phyloP scores from a whole-genome alignment of 495 filamentous ascomycete species.

The Sporormia fimetaria region DNA sequence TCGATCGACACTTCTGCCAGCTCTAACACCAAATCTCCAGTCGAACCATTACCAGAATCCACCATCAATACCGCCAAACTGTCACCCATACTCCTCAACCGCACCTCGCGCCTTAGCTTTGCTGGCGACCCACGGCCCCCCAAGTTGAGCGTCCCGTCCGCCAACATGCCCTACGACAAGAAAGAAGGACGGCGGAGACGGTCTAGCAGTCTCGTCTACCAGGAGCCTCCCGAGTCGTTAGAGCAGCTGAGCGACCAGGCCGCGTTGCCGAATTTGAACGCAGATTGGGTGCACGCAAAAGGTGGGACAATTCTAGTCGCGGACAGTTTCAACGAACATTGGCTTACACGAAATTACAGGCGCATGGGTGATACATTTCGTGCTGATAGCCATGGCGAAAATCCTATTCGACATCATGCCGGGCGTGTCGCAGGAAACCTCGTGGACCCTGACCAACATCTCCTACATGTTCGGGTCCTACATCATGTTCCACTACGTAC shows the following conservation, averaged over 20 bases:
- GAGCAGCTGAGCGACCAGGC: conserved; percentile 95
- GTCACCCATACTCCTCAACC: conserved; percentile 69
- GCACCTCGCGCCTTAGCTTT: conserved; percentile 58
- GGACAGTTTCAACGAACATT: neutral
- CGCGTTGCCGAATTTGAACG: conserved; percentile 87
- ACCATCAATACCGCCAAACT: conserved; percentile 65
- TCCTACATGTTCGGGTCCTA: conserved; percentile 98
- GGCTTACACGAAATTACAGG: conserved; percentile 40
- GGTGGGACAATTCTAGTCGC: conserved; percentile 44
- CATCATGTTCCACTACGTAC: conserved; percentile 98
- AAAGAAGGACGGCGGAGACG: conserved; percentile 67
- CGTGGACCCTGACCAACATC: conserved; percentile 97
- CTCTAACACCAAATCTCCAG: neutral
- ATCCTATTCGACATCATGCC: conserved; percentile 94
- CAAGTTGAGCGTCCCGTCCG: conserved; percentile 41
- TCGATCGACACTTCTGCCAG: neutral
- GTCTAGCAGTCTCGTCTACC: conserved; percentile 92
- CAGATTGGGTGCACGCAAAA: conserved; percentile 98
- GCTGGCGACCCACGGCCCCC: conserved; percentile 59
- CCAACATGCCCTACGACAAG: conserved; percentile 45
- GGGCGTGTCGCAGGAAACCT: conserved; percentile 89
- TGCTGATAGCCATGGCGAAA: conserved; percentile 80
- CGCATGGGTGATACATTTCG: conserved; percentile 93
- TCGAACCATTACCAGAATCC: conserved; percentile 1
- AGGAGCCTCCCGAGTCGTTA: conserved; percentile 83